Evolutionary conservation across 805 yeast species (phyloP).

Genomic region (Cephaloascus albidus): DNA sequence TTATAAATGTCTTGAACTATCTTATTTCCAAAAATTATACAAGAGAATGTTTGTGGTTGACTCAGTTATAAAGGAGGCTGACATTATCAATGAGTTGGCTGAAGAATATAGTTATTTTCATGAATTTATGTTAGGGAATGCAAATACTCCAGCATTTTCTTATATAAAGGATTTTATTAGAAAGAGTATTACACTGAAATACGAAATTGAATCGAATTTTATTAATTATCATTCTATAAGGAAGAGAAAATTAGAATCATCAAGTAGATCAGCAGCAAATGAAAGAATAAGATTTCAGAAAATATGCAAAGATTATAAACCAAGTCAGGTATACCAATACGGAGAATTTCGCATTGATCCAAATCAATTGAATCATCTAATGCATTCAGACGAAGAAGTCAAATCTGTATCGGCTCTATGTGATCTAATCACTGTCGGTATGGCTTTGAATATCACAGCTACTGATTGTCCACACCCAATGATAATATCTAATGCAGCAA

Average conservation of each 20-base stretch:
- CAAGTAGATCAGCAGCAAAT: background rate
- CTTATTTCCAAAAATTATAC: background rate
- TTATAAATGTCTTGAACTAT: background rate
- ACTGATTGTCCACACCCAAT: background rate
- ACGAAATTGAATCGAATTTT: background rate
- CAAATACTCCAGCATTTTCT: no score
- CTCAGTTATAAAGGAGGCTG: no score
- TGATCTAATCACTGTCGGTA: background rate
- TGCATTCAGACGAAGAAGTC: no score
- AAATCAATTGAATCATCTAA: background rate
- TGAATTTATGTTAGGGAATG: no score
- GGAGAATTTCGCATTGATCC: background rate
- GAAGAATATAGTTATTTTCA: no score
- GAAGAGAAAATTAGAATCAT: background rate
- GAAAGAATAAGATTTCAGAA: background rate
- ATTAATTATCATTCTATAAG: background rate
- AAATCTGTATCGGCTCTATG: no score
- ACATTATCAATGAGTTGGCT: no score
- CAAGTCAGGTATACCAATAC: background rate
- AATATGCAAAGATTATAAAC: background rate
- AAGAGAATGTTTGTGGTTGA: no score
- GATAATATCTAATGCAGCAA: background rate
- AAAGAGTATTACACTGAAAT: background rate
- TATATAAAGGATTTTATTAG: no score
- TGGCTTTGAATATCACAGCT: background rate